Conservation (phyloP, 1,139 yeast genomes). For the Debaryomycetaceae sp. region DNA sequence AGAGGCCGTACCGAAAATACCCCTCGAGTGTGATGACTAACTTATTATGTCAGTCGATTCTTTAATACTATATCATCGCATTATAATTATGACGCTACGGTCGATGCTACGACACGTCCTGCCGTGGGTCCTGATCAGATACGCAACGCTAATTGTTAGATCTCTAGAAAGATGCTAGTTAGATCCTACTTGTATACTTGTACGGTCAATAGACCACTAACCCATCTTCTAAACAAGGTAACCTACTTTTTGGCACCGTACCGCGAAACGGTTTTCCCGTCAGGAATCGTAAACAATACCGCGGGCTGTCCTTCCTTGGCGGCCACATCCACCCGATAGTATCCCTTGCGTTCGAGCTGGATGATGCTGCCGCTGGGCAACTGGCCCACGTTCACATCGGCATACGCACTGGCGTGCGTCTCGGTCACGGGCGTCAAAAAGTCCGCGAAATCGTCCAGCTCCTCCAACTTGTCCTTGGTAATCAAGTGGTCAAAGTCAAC, state of each 20-base stretch:
- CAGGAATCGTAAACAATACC: slow-evolving; percentile 90
- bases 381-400: slow-evolving; percentile 66
- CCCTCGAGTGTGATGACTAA: too few relatives aligned
- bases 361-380: slow-evolving; percentile 81
- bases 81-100: too few relatives aligned
- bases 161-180: too few relatives aligned
- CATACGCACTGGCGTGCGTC: slow-evolving; percentile 69
- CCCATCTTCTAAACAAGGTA: too few relatives aligned
- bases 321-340: slow-evolving; percentile 70
- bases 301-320: slow-evolving; percentile 50
- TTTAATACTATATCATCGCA: too few relatives aligned
- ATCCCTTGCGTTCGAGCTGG: slow-evolving; percentile 97
- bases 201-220: too few relatives aligned
- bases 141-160: too few relatives aligned
- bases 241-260: slow-evolving; percentile 61
- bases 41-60: too few relatives aligned
- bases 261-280: slow-evolving; percentile 81
- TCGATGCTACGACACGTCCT: too few relatives aligned
- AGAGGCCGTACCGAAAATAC: too few relatives aligned
- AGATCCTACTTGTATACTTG: too few relatives aligned
- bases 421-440: slow-evolving; percentile 84
- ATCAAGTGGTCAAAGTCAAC: slow-evolving; percentile 93
- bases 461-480: slow-evolving; percentile 92
- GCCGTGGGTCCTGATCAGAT: too few relatives aligned
- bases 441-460: slow-evolving; percentile 88